These are phyloP conservation scores for Brasenia schreberi DNA, from an alignment of 164 flowering plant species.

Conservation along the genomic window DNA sequence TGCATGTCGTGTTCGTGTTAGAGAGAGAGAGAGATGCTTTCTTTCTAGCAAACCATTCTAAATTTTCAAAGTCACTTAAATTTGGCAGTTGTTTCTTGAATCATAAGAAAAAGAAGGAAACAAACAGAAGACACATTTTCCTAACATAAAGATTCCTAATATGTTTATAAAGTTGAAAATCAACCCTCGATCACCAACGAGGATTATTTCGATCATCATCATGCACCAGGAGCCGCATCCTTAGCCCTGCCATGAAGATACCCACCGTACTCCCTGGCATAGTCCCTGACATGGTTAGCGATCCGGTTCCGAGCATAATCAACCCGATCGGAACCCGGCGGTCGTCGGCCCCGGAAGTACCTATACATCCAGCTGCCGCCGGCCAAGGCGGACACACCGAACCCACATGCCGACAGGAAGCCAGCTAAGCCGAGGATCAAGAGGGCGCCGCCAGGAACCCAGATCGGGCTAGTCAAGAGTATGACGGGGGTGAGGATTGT, in stretches of 20 bases:
- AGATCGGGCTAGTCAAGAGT: slow-evolving; percentile 63
- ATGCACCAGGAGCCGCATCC: slow-evolving; percentile 92
- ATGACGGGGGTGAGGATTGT: slow-evolving; percentile 58
- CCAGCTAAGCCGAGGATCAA: slow-evolving; percentile 30
- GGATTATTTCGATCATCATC: slow-evolving; percentile 5
- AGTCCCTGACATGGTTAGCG: slow-evolving; percentile 56
- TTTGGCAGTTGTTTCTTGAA: no score
- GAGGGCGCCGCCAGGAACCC: slow-evolving; percentile 53
- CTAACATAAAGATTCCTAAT: no score
- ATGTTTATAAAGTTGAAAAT: no score
- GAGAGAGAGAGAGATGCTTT: no score
- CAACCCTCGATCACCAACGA: no score
- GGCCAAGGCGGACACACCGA: slow-evolving; percentile 27
- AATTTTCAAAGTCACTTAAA: no score
- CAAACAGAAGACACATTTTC: no score
- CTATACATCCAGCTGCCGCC: slow-evolving; percentile 53
- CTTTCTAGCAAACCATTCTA: no score
- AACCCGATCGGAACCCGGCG: slow-evolving; percentile 54
- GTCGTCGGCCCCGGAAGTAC: slow-evolving; percentile 46
- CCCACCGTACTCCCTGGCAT: slow-evolving; percentile 81
- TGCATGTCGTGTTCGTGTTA: no score
- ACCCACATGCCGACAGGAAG: slow-evolving; percentile 31
- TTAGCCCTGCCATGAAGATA: slow-evolving; percentile 60
- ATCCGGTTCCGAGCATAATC: slow-evolving; percentile 71
- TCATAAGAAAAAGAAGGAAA: no score